Evolutionary conservation across 2,329 filamentous ascomycete genomes (phyloP).

Genomic region (Pseudocercospora macadamiae): DNA sequence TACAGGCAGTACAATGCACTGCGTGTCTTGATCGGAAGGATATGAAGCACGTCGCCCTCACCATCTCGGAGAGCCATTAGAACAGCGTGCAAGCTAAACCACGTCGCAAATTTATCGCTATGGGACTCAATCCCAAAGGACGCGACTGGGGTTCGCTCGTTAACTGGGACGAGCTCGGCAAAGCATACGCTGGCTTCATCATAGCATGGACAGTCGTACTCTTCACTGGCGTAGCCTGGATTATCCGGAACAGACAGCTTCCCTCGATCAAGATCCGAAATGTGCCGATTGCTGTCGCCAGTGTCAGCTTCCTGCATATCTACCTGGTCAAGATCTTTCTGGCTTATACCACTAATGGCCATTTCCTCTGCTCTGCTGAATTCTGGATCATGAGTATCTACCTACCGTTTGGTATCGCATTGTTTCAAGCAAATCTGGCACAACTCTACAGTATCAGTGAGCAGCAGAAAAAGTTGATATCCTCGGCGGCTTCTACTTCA

Average conservation of each 20-base stretch:
- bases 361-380: slow-evolving; percentile 56
- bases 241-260: slow-evolving; percentile 26
- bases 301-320: slow-evolving; percentile 41
- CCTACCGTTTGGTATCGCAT: slow-evolving; percentile 65
- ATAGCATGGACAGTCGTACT: slow-evolving; percentile 29
- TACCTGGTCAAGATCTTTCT: slow-evolving; percentile 48
- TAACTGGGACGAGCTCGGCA: slow-evolving; percentile 31
- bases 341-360: slow-evolving; percentile 43
- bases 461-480: slow-evolving; percentile 26
- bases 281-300: slow-evolving; percentile 29
- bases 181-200: slow-evolving; percentile 29
- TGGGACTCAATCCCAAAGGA: slow-evolving; percentile 29
- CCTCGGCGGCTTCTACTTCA: slow-evolving; percentile 16
- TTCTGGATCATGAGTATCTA: slow-evolving; percentile 71
- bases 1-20: not conserved
- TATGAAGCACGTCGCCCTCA: not conserved
- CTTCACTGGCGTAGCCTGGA: slow-evolving; percentile 25
- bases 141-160: slow-evolving; percentile 31
- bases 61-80: not conserved
- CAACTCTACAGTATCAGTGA: slow-evolving; percentile 53
- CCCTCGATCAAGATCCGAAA: slow-evolving; percentile 32
- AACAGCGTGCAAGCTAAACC: no score
- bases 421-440: slow-evolving; percentile 67
- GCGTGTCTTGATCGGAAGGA: not conserved
- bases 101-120: slow-evolving; percentile 46